Evolutionary conservation across 208 protist genomes (phyloP), one percentile per base, ranked within the genome.

Genomic region (Acanthamoeba triangularis): DNA sequence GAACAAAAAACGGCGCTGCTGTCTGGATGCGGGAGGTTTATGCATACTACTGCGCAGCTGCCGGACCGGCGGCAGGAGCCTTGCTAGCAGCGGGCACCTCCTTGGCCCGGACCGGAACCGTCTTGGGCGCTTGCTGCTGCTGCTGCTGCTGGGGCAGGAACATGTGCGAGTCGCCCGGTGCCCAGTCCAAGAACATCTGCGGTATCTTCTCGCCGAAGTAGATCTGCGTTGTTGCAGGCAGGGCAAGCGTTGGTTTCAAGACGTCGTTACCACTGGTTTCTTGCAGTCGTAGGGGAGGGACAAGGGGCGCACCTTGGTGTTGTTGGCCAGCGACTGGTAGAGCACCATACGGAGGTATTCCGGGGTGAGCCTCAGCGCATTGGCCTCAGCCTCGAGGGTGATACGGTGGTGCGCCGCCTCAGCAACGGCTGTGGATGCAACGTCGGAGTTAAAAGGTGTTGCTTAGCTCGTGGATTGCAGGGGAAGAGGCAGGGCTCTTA

Each of bases 181-280:
- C 10, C 87, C 87, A 92, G 61, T 92, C 87, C 2, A 92, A 33
- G 63, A 92, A 92, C 61, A 92, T 92, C 61, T 92, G 54, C 20
- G 87, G 87, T 44, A 92, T 92, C 87, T 92, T 92, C 59, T 92
- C 87, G 3, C 87, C 87, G 47, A 76, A 92, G 37, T 92, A 92
- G 87, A 92, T 92, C 87, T 82, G 18, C 8, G 69, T 18, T 6
- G 69, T 18, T 6, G 20, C 35, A 54, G 37, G 49, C 2, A 82
- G 10, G 16, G 7, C 3, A 82, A 5, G 6, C 6, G 69, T 49
- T 18, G 4, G 18, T 28, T 25, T 20, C 16, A 56, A 56, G 52
- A 4, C 20, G 13, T 28, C 56, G 11, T 7, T 23, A 13, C 13
- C 8, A 18, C 1, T 18, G 56, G 13, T 63, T 7, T n/a, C 13